Percentiles rank a stretch among this genome's conserved stretches.
Evolutionary conservation across 2,329 filamentous ascomycete genomes (phyloP).

Genomic region (Chlorencoelia australis): DNA sequence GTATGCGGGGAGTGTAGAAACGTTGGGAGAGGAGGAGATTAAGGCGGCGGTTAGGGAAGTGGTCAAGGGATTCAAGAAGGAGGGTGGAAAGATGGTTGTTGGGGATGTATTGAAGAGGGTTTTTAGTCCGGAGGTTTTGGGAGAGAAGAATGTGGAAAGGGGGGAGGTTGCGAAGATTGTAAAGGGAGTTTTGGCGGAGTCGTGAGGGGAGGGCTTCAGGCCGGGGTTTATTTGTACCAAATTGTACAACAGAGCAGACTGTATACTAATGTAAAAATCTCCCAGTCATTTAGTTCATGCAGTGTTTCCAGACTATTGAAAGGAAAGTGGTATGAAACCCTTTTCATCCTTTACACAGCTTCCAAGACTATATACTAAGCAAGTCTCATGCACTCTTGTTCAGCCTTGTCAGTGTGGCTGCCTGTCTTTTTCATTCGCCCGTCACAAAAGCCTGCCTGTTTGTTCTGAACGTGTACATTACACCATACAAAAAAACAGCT

Average conservation of each 20-base stretch:
- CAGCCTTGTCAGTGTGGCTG: too few species aligned
- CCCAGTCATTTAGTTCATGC: too few species aligned
- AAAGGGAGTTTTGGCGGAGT: constrained; percentile 36
- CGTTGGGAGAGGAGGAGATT: constrained; percentile 49
- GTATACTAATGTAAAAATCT: too few species aligned
- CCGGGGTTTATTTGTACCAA: neutral
- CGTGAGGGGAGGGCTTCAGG: constrained; percentile 7
- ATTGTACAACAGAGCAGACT: neutral
- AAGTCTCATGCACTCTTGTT: too few species aligned
- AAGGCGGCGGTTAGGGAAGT: constrained; percentile 40
- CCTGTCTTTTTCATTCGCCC: too few species aligned
- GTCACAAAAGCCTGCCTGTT: too few species aligned
- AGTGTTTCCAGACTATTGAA: too few species aligned
- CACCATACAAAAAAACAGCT: too few species aligned
- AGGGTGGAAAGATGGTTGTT: constrained; percentile 36
- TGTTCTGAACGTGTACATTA: too few species aligned
- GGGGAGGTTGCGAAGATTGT: constrained; percentile 50
- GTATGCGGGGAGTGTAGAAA: constrained; percentile 50
- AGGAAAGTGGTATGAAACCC: too few species aligned
- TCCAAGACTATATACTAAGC: too few species aligned
- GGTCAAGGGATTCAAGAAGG: constrained; percentile 40
- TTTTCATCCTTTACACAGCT: too few species aligned
- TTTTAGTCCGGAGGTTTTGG: constrained; percentile 41
- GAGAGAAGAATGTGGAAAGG: constrained; percentile 55
- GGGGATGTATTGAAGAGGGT: constrained; percentile 56